Percentiles rank a stretch among this genome's conserved stretches.
Conservation (phyloP, 768 basidiomycete genomes). For the Cystobasidium onofrii region DNA sequence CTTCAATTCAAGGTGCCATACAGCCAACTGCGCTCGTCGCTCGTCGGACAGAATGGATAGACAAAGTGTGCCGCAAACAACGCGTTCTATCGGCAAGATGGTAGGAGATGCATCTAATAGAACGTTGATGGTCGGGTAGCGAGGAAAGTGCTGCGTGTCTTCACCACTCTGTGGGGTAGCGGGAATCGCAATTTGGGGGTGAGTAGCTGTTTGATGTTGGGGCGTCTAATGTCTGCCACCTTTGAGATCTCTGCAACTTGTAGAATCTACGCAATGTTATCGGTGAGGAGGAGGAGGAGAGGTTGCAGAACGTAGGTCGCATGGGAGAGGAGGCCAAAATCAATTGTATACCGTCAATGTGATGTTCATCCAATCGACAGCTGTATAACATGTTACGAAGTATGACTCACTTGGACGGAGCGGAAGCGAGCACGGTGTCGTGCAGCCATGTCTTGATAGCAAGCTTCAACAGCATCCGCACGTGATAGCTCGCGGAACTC, state of each 20-base stretch:
- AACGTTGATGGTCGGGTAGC: constrained; percentile 49
- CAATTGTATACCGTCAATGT: too few relatives aligned
- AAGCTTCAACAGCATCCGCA: constrained; percentile 85
- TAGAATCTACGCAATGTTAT: constrained; percentile 72
- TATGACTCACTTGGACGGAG: constrained; percentile 90
- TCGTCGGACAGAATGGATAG: too few relatives aligned
- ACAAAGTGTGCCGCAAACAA: too few relatives aligned
- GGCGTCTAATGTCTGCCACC: constrained; percentile 79
- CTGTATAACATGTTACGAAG: too few relatives aligned
- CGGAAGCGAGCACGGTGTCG: constrained; percentile 98
- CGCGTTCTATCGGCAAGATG: too few relatives aligned
- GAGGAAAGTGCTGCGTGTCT: constrained; percentile 69
- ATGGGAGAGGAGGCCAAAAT: too few relatives aligned
- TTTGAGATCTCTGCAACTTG: constrained; percentile 95
- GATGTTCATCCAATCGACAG: too few relatives aligned
- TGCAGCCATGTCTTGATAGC: constrained; percentile 99
- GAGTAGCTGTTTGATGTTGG: constrained; percentile 96
- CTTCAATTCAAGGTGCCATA: too few relatives aligned
- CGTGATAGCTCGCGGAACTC: constrained; percentile 86
- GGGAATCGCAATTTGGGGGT: constrained; percentile 90
- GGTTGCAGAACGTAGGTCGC: too few relatives aligned
- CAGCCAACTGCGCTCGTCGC: too few relatives aligned
- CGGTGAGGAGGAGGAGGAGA: neutral
- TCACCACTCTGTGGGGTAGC: constrained; percentile 71
- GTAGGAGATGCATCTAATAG: constrained; percentile 34